Base-by-base conservation (phyloP, 2,329 filamentous ascomycete genomes). In the Curvularia hawaiiensis region DNA sequence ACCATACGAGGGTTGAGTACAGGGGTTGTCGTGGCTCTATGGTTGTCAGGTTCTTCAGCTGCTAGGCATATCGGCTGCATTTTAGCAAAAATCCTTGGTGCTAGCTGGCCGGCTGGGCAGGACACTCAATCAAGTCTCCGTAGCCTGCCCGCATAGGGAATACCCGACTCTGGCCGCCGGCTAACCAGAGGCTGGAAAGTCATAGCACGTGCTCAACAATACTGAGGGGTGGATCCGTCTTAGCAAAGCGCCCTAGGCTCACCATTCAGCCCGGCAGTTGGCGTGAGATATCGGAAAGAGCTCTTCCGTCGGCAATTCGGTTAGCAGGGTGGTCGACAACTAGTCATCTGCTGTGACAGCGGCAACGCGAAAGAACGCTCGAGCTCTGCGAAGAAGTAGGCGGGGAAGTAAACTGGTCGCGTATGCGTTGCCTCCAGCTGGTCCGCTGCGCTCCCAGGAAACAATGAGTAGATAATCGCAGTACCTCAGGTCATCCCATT, bases 111-210 rank as follows among this genome's bases (percentile, higher is more conserved):
- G 57, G 59, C 60, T 61, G 58, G 49, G 45, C 51, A 59, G 65
- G 44, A 56, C 54, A 60, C 56, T 57, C 56, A 52, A 61, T 50
- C 59, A 52, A 60, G 58, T 60, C 60, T 52, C 58, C 58, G 56
- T 54, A 57, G 59, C 49, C 55, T 61, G 64, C 61, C 55, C 60
- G 64, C 61, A 65, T 66, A 63, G 51, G 56, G 50, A 49, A 59
- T 50, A 59, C 38, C 48, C 50, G 39, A 45, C 22, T 28, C 58
- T 41, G 57, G 56, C 65, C 66, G 68, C 63, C 67, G 68, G 67
- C 66, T 64, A 66, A 51, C 57, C 63, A 59, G 49, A 54, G 45
- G 44, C 35, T 52, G 47, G 52, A 52, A 54, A 60, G 51, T 54
- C 52, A 67, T 53, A 46, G 52, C 64, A 58, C 65, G 61, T 59